Conservation (phyloP, 495 filamentous ascomycete genomes). For the Monascus purpureus region DNA sequence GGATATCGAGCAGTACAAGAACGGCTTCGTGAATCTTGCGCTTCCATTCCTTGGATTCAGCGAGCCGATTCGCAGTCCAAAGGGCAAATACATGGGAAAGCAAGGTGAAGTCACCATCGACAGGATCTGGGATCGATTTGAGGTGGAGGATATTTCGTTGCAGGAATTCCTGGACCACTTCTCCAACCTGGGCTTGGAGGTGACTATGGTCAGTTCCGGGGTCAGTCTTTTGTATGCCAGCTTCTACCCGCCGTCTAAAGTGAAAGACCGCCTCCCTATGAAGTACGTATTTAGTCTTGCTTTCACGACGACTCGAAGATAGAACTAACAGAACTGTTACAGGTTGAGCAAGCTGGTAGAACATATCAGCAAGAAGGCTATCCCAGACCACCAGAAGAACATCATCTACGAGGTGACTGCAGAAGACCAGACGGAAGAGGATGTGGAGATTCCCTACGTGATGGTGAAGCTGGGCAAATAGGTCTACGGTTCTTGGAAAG, state of each 20-base stretch:
- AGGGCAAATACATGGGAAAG: conserved; percentile 70
- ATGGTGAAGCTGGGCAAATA: conserved; percentile 60
- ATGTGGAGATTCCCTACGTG: conserved; percentile 95
- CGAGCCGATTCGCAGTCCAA: conserved; percentile 84
- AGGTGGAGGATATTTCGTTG: conserved; percentile 75
- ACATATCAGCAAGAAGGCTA: conserved; percentile 77
- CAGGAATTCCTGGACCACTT: conserved; percentile 74
- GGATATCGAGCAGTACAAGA: conserved; percentile 96
- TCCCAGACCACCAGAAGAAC: conserved; percentile 85
- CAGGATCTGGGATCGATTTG: conserved; percentile 96
- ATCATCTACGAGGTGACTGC: conserved; percentile 93
- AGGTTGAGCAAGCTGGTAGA: conserved; percentile 81
- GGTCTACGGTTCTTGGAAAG: too few relatives aligned
- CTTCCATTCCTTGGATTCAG: conserved; percentile 97
- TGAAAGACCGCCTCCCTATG: conserved; percentile 64
- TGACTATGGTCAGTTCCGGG: conserved; percentile 90
- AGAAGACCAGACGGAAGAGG: conserved; percentile 80
- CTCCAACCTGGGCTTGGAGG: conserved; percentile 58
- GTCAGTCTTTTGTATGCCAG: conserved; percentile 92
- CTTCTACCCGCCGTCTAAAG: conserved; percentile 82
- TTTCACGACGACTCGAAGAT: not conserved
- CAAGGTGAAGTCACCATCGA: conserved; percentile 71
- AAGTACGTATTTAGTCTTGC: conserved; percentile 35
- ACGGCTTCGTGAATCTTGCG: conserved; percentile 94
- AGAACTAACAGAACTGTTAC: conserved; percentile 5